Percentiles rank a stretch among this genome's conserved stretches.
Evolutionary conservation across 2,329 filamentous ascomycete genomes (phyloP).

Genomic region (Ophiostoma sp.): DNA sequence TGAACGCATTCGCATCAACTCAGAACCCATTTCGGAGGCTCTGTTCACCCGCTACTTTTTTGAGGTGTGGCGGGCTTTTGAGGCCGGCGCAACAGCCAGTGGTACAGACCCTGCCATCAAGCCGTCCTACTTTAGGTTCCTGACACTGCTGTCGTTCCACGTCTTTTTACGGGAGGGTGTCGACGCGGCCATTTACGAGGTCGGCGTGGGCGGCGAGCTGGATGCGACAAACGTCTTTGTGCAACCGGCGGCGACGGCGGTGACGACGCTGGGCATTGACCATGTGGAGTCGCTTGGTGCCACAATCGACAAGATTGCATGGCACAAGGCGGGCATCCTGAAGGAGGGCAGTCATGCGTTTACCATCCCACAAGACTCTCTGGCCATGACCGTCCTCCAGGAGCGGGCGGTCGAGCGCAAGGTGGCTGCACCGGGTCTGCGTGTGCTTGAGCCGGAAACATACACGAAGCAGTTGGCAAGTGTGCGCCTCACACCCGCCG

Average conservation of each 20-base stretch:
- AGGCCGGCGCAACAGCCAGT: constrained; percentile 34
- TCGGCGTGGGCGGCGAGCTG: constrained; percentile 66
- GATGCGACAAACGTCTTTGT: constrained; percentile 68
- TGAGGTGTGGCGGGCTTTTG: constrained; percentile 60
- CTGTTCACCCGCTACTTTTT: constrained; percentile 68
- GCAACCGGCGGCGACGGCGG: constrained; percentile 57
- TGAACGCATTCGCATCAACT: constrained; percentile 66
- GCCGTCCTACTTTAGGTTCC: constrained; percentile 60
- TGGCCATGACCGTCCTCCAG: constrained; percentile 49
- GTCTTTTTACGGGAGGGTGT: constrained; percentile 64
- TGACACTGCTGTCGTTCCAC: constrained; percentile 68
- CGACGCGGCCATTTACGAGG: constrained; percentile 65
- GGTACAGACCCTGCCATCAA: constrained; percentile 41
- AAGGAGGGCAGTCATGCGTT: constrained; percentile 62
- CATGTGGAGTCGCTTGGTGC: constrained; percentile 63
- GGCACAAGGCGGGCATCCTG: constrained; percentile 73
- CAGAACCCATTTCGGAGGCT: constrained; percentile 55
- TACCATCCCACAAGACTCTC: constrained; percentile 49
- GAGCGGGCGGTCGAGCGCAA: constrained; percentile 53
- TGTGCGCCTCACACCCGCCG: constrained; percentile 29
- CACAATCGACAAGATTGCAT: constrained; percentile 66
- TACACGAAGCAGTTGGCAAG: constrained; percentile 22
- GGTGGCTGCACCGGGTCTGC: constrained; percentile 27
- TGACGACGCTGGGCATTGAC: constrained; percentile 68
- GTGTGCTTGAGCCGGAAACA: constrained; percentile 28